A percentile compares a stretch with the other conserved stretches of the same genome.
phyloP scores from a whole-genome alignment of 495 filamentous ascomycete genomes.

The Annulohypoxylon nitens region DNA sequence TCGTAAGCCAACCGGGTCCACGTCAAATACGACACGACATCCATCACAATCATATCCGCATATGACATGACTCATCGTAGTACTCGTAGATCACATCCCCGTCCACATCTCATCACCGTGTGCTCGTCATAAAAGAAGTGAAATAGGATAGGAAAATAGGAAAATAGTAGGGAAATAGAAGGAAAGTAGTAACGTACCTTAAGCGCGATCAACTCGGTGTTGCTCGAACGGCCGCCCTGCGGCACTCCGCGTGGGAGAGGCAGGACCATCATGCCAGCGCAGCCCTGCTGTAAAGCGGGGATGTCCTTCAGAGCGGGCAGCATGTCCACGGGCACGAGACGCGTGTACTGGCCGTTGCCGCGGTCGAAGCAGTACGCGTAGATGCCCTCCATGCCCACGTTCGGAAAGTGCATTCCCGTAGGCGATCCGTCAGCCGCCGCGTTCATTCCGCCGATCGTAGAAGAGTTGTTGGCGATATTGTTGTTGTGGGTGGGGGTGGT shows the following conservation, averaged over 20 bases:
- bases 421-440: background rate
- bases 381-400: constrained; percentile 37
- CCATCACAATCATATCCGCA: background rate
- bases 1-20: background rate
- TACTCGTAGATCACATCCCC: background rate
- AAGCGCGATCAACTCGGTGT: constrained; percentile 45
- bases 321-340: constrained; percentile 75
- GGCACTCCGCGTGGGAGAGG: constrained; percentile 54
- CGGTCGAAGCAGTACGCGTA: constrained; percentile 68
- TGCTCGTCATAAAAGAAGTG: background rate
- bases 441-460: background rate
- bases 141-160: background rate
- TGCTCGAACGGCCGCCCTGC: constrained; percentile 54
- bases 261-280: constrained; percentile 57
- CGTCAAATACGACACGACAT: background rate
- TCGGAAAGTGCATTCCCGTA: constrained; percentile 9
- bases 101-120: background rate
- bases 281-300: constrained; percentile 49
- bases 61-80: background rate
- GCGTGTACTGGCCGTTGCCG: constrained; percentile 69
- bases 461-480: too few relatives aligned
- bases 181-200: constrained; percentile 40
- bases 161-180: constrained; percentile 6
- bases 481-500: background rate
- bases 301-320: constrained; percentile 61